Conservation (phyloP, 2,329 filamentous ascomycete genomes). For the Fusarium torreyae region DNA sequence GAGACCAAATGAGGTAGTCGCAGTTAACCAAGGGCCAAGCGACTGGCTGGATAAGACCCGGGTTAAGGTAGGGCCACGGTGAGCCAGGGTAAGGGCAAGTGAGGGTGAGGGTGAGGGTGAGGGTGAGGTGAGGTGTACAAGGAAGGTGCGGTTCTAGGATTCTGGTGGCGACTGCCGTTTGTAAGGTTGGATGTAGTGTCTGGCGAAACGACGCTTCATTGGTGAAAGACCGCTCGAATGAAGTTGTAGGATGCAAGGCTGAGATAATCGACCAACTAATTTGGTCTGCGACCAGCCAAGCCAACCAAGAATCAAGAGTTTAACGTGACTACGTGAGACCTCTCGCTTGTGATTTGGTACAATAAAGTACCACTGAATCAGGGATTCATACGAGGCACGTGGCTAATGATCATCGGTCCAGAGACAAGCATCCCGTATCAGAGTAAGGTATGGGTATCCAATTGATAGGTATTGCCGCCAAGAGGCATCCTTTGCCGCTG, state of each 20-base stretch:
- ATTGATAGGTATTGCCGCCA: slow-evolving; percentile 10
- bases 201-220: slow-evolving; percentile 31
- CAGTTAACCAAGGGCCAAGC: slow-evolving; percentile 23
- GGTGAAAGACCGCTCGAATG: slow-evolving; percentile 23
- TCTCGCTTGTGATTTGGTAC: slow-evolving; percentile 27
- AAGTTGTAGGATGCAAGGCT: slow-evolving; percentile 41
- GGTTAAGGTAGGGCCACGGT: slow-evolving; percentile 17
- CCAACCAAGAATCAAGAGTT: slow-evolving; percentile 17
- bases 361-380: slow-evolving; percentile 26
- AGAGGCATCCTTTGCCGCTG: slow-evolving; percentile 1
- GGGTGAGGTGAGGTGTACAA: slow-evolving; percentile 11
- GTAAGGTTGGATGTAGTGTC: slow-evolving; percentile 17
- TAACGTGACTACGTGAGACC: slow-evolving; percentile 32
- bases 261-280: slow-evolving; percentile 29
- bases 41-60: slow-evolving; percentile 9
- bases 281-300: slow-evolving; percentile 15
- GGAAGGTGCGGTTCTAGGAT: slow-evolving; percentile 18
- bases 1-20: slow-evolving; percentile 25
- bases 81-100: slow-evolving; percentile 15
- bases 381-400: slow-evolving; percentile 42
- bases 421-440: slow-evolving; percentile 25
- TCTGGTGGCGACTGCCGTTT: slow-evolving; percentile 35
- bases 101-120: slow-evolving; percentile 14
- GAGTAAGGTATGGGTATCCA: slow-evolving; percentile 3
- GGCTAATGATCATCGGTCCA: slow-evolving; percentile 36